These are phyloP conservation scores for Panicum miliaceum DNA, from an alignment of 176 grass and related monocot genomes.

Conservation along the genomic window DNA sequence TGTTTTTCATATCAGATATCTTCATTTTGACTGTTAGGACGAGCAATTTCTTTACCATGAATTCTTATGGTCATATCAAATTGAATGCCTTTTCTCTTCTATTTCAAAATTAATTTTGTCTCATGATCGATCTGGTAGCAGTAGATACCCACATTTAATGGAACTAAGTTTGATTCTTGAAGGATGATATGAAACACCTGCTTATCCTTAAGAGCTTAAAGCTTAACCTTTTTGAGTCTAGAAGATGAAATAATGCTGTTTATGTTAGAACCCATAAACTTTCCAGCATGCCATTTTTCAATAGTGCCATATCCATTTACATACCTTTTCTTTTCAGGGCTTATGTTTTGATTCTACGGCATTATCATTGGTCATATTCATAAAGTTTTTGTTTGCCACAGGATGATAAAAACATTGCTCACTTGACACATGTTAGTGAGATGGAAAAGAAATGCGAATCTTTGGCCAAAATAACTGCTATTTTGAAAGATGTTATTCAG, in stretches of 20 bases:
- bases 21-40: background rate
- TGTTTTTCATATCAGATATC: background rate
- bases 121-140: background rate
- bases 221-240: background rate
- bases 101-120: background rate
- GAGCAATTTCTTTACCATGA: background rate
- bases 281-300: constrained; percentile 5
- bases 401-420: constrained; percentile 99
- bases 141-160: background rate
- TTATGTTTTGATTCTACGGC: constrained; percentile 22
- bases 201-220: background rate
- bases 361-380: constrained; percentile 23
- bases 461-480: constrained; percentile 92
- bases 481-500: constrained; percentile 99
- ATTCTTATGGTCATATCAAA: background rate
- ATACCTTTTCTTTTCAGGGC: background rate
- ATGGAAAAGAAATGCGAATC: constrained; percentile 99
- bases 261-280: constrained; percentile 1
- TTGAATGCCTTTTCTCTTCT: background rate
- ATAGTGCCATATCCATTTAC: constrained; percentile 14
- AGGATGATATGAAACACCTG: background rate
- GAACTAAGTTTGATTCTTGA: background rate
- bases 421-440: constrained; percentile 98
- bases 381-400: constrained; percentile 44
- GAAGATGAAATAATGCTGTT: background rate